Evolutionary conservation across 2,329 filamentous ascomycete species (phyloP), one percentile per base, ranked within the genome.

Genomic region (Fusarium tricinctum): DNA sequence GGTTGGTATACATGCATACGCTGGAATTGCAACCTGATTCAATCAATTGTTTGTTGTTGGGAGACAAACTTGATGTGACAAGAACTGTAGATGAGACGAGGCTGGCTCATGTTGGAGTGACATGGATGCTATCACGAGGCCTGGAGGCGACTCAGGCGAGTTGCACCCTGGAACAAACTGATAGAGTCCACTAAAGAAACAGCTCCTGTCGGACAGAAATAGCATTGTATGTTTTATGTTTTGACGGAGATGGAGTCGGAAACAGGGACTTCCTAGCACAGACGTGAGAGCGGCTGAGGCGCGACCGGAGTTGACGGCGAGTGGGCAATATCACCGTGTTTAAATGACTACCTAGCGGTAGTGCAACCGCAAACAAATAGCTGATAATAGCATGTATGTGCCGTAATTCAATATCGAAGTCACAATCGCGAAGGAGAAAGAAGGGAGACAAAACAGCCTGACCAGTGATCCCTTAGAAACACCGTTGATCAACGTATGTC

Each of bases 211-310:
- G 53, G 66, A 52, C 55, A 58, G 48, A 50, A 66, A 42, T 60
- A 45, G 60, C 45, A 9, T 38, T n/a, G 17, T 22, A 53, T 69
- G 67, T 68, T 69, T 69, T 50, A 50, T 68, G 67, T 70, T 70
- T 65, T 63, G 51, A 68, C 58, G 40, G 53, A 42, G 51, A 68
- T 56, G 45, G 53, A 42, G 52, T 61, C 65, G 28, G 38, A 30
- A 30, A 57, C 22, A 54, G 66, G 64, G 57, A 55, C 45, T 49
- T 38, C 35, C 60, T 46, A 66, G 67, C 70, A 72, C 69, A 72
- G 71, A 71, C 54, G 43, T 67, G 56, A 50, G 64, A 69, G 69
- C 66, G 71, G 71, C 65, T 69, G 64, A 63, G 69, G 67, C 54
- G 66, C 67, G 63, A 61, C 70, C 47, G 35, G 61, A 64, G 39